These are phyloP conservation scores for Monosporascus sp. DNA, from an alignment of 2,329 filamentous ascomycete genomes.

Conservation along the genomic window DNA sequence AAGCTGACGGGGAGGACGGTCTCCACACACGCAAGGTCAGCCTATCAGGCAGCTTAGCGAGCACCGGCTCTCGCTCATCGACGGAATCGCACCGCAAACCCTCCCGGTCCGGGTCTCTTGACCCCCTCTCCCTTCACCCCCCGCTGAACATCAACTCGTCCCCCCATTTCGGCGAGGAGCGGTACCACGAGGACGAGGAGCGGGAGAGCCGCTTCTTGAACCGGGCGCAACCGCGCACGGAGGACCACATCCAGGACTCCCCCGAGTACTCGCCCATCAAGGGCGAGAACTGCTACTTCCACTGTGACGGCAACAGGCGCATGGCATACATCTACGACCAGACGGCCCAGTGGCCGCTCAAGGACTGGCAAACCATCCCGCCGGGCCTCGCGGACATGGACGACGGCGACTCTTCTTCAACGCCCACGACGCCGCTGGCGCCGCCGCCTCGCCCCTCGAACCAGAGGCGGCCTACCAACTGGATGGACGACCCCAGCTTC, in stretches of 20 bases:
- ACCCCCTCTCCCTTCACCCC: constrained; percentile 27
- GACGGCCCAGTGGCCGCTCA: constrained; percentile 26
- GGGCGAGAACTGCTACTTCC: constrained; percentile 21
- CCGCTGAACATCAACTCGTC: constrained; percentile 26
- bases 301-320: constrained; percentile 12
- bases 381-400: constrained; percentile 16
- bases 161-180: constrained; percentile 20
- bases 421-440: constrained; percentile 11
- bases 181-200: constrained; percentile 19
- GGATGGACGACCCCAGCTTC: constrained; percentile 21
- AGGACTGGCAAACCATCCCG: constrained; percentile 28
- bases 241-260: constrained; percentile 18
- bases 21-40: constrained; percentile 14
- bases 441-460: constrained; percentile 11
- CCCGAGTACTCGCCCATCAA: constrained; percentile 23
- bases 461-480: constrained; percentile 20
- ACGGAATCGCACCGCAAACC: constrained; percentile 12
- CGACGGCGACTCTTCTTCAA: constrained; percentile 4
- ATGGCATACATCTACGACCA: constrained; percentile 24
- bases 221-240: constrained; percentile 12
- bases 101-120: constrained; percentile 7
- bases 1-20: constrained; percentile 12
- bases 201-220: constrained; percentile 20
- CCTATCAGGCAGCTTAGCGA: constrained; percentile 21
- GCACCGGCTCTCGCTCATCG: constrained; percentile 22